These are phyloP conservation scores for Xylaria sp. DNA, from an alignment of 2,329 filamentous ascomycete genomes.

Conservation along the genomic window DNA sequence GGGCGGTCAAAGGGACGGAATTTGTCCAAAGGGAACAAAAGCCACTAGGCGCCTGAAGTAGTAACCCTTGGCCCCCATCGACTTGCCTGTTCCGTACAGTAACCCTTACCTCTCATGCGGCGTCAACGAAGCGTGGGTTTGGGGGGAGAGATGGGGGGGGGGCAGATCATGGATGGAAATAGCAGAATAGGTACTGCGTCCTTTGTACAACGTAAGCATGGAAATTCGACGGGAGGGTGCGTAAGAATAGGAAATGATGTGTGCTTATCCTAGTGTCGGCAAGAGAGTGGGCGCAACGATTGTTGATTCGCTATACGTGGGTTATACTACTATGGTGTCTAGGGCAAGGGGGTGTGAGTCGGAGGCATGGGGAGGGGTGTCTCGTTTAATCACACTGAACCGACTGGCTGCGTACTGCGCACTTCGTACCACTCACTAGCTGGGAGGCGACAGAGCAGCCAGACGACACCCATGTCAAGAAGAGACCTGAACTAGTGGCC, in stretches of 20 bases:
- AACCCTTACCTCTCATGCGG: conserved; percentile 14
- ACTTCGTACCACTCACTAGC: too few species aligned
- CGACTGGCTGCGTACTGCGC: too few species aligned
- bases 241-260: conserved; percentile 24
- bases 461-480: not conserved
- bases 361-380: conserved; percentile 17
- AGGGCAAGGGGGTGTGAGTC: conserved; percentile 15
- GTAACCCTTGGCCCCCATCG: conserved; percentile 36
- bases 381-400: conserved; percentile 22
- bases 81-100: conserved; percentile 35
- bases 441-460: conserved; percentile 10
- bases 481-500: conserved; percentile 17
- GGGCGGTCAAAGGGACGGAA: conserved; percentile 38
- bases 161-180: not conserved
- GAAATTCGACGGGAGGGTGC: conserved; percentile 24
- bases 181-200: too few species aligned
- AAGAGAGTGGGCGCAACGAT: conserved; percentile 18
- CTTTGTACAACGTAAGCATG: conserved; percentile 16
- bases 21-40: conserved; percentile 35
- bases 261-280: conserved; percentile 27
- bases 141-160: not conserved
- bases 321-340: conserved; percentile 8
- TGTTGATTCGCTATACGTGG: conserved; percentile 17
- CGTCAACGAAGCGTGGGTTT: conserved; percentile 21
- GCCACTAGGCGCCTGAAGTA: conserved; percentile 32